Evolutionary conservation across 148 eudicot genomes (phyloP).

Genomic region (Cornus florida): DNA sequence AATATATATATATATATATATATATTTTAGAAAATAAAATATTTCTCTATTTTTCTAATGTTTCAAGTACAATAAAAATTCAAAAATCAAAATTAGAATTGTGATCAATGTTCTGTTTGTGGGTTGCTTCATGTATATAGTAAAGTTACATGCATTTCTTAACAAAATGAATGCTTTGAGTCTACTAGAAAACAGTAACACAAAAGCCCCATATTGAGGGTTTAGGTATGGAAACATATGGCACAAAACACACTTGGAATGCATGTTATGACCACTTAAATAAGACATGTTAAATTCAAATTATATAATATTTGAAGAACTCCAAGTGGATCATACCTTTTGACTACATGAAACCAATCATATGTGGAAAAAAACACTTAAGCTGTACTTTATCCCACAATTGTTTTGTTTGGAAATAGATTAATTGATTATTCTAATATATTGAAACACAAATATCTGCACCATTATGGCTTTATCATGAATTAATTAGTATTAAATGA

Average conservation of each 20-base stretch:
- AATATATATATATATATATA: too few species aligned
- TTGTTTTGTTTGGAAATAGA: not conserved
- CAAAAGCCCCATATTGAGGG: conserved; percentile 13
- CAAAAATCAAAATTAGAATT: too few species aligned
- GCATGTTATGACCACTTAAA: not conserved
- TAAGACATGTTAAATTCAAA: too few species aligned
- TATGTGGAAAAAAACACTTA: too few species aligned
- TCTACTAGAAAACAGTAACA: not conserved
- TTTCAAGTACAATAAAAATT: too few species aligned
- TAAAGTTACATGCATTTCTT: not conserved
- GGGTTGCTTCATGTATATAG: not conserved
- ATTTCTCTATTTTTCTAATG: too few species aligned
- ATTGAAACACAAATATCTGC: not conserved
- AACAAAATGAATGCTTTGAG: not conserved
- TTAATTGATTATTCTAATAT: not conserved
- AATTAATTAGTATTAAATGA: not conserved
- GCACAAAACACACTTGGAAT: not conserved
- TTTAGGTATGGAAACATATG: not conserved
- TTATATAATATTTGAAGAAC: too few species aligned
- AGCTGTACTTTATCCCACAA: not conserved
- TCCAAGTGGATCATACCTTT: not conserved
- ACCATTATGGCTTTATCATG: not conserved
- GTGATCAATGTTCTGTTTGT: too few species aligned
- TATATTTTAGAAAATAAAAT: too few species aligned
- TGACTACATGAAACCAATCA: not conserved